Conservation (phyloP, 2,329 filamentous ascomycete genomes). For the Xylaria sp. region DNA sequence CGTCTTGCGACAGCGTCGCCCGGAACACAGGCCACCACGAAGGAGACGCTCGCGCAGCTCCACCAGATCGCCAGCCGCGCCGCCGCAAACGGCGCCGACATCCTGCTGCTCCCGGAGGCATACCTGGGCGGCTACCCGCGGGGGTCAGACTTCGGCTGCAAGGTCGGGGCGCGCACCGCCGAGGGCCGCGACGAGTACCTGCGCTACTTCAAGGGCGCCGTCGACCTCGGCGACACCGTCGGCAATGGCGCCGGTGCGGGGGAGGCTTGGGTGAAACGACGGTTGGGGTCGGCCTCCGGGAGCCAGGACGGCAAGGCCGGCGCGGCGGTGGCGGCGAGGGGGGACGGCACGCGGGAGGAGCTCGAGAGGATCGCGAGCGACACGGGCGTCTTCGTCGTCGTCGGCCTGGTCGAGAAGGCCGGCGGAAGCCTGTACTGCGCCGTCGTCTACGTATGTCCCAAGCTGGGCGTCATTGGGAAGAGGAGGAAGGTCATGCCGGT, state of each 20-base stretch:
- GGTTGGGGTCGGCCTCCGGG: constrained; percentile 46
- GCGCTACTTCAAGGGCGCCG: constrained; percentile 74
- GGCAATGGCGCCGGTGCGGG: constrained; percentile 67
- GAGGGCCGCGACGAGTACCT: constrained; percentile 83
- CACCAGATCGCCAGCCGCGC: constrained; percentile 65
- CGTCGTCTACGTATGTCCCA: constrained; percentile 80
- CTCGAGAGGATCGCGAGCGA: constrained; percentile 76
- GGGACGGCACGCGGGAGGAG: constrained; percentile 78
- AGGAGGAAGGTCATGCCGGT: constrained; percentile 90
- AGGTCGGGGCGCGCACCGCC: constrained; percentile 68
- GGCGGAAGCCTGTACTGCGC: constrained; percentile 85
- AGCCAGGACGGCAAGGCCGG: constrained; percentile 41
- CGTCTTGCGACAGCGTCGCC: constrained; percentile 61
- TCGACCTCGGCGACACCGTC: constrained; percentile 81
- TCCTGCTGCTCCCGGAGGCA: constrained; percentile 89
- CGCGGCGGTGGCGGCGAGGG: constrained; percentile 51
- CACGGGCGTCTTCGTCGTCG: constrained; percentile 80
- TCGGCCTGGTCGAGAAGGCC: constrained; percentile 76
- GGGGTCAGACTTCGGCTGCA: constrained; percentile 74
- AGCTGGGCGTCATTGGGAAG: constrained; percentile 75
- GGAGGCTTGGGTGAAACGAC: constrained; percentile 68
- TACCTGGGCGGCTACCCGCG: constrained; percentile 92
- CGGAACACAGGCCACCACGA: constrained; percentile 50
- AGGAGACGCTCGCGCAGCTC: constrained; percentile 68
- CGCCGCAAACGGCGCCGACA: constrained; percentile 57